Percentiles rank a stretch among this genome's conserved stretches.
These are phyloP conservation scores for Tricharina praecox DNA, from an alignment of 495 filamentous ascomycete genomes.

Conservation along the genomic window DNA sequence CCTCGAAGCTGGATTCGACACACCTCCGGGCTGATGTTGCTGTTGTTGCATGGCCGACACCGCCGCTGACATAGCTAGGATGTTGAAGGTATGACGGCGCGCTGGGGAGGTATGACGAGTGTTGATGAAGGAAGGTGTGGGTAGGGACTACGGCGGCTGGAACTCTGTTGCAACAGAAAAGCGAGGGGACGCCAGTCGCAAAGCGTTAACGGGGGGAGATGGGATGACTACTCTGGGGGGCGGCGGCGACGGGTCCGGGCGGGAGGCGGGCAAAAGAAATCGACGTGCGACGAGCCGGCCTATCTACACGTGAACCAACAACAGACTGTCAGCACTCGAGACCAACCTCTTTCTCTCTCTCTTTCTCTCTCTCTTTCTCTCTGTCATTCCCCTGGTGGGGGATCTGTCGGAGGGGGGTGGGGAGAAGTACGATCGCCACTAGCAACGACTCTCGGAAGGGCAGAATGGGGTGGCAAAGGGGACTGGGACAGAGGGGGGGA, in stretches of 20 bases:
- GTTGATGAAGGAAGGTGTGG: slow-evolving; percentile 15
- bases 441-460: slow-evolving; percentile 21
- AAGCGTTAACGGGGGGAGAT: slow-evolving; percentile 21
- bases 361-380: slow-evolving; percentile 10
- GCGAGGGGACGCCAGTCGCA: slow-evolving; percentile 16
- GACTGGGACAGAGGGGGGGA: background rate
- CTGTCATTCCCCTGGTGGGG: too few relatives aligned
- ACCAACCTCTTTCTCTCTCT: slow-evolving; percentile 16
- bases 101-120: slow-evolving; percentile 20
- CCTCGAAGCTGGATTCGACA: slow-evolving; percentile 23
- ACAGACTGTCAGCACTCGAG: slow-evolving; percentile 22
- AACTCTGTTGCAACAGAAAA: background rate
- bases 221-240: slow-evolving; percentile 19
- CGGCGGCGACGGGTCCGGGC: slow-evolving; percentile 10
- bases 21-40: slow-evolving; percentile 9
- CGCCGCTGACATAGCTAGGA: slow-evolving; percentile 26
- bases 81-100: slow-evolving; percentile 13
- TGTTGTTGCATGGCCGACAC: slow-evolving; percentile 21
- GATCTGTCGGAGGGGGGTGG: too few relatives aligned
- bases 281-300: slow-evolving; percentile 12
- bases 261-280: background rate
- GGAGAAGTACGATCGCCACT: too few relatives aligned
- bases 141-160: slow-evolving; percentile 3
- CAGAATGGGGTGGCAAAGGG: slow-evolving; percentile 19
- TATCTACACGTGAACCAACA: slow-evolving; percentile 16